Base-by-base conservation (phyloP, 495 filamentous ascomycete species). In the Alectoria sarmentosa region DNA sequence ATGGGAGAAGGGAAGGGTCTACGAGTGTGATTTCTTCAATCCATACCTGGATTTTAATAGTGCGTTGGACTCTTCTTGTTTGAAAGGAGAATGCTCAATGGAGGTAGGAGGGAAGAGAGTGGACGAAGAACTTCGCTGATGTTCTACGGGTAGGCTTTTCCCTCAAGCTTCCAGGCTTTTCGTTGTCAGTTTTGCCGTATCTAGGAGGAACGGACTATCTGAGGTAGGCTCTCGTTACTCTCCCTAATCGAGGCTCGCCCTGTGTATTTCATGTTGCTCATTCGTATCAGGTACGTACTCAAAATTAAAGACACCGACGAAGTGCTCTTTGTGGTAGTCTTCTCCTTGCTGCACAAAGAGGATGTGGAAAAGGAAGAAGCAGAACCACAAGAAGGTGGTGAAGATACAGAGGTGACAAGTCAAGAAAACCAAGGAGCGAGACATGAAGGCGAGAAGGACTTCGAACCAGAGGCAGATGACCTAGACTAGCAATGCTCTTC, bases 21-120 rank as follows among this genome's bases (percentile, higher is more conserved):
- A 96, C 73, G 75, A 79, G 36, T 82, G 84, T 52, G 93, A 97
- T 74, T 97, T 98, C 75, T 94, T 86, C 69, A 97, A 96, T 71
- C 85, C 87, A n/a, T 96, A 92, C 78, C 72, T 98, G 49, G 88
- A 92, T 73, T 96, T 97, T 70, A 86, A 84, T 34, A 81, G 85
- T 86, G 65, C 59, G 76, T 54, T 37, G 48, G 21, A 55, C 28
- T 34, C 30, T 55, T 34, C 52, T 32, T 69, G 34, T 30, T 49
- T 49, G 8, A 65, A 30, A 17, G 3, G 41, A 28, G 10, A 15
- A 30, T 17, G 38, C 60, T 42, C 38, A 14, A n/a, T 21, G 55
- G 15, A 21, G 42, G 26, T 58, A 11, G 21, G 49, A 26, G 49
- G 32, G 38, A 54, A 44, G 26, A 54, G 10, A 8, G 13, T 48